Evolutionary conservation across 352 stramenopile genomes (phyloP).

Genomic region (Phytophthora brassicae): DNA sequence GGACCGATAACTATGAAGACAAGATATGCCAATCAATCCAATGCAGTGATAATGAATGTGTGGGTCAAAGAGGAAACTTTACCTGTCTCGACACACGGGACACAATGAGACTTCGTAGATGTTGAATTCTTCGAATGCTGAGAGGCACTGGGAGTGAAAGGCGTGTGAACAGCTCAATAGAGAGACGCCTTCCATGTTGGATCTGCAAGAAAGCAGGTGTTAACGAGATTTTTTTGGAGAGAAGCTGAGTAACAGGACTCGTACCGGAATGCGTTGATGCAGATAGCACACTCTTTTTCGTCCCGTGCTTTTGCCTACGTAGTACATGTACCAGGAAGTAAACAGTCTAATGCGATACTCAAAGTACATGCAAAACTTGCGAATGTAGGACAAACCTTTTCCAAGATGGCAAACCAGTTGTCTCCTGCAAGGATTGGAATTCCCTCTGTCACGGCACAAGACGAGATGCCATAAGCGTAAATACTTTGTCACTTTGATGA

Average conservation of each 20-base stretch:
- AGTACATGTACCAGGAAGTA: not conserved
- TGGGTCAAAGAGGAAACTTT: no score
- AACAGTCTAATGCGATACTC: no score
- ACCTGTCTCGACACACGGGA: constrained; percentile 69
- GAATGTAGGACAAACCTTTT: constrained; percentile 27
- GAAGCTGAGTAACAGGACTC: not conserved
- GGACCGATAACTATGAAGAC: constrained; percentile 39
- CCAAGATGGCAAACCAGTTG: constrained; percentile 47
- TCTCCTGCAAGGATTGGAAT: constrained; percentile 13
- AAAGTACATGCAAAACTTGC: no score
- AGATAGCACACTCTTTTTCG: constrained; percentile 81
- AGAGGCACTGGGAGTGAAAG: constrained; percentile 75
- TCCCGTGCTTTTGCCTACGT: constrained; percentile 43
- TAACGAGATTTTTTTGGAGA: no score
- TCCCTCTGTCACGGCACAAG: not conserved
- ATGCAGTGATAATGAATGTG: no score
- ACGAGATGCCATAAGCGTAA: no score
- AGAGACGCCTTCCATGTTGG: constrained; percentile 35
- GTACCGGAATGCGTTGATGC: constrained; percentile 73
- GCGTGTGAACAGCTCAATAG: constrained; percentile 81
- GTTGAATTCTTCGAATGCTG: constrained; percentile 85
- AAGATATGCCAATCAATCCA: no score
- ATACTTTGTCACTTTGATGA: no score
- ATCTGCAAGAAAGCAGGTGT: no score
- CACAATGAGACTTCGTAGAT: constrained; percentile 83